phyloP scores from a whole-genome alignment of 2,329 filamentous ascomycete genomes.

The Fusarium nisikadoi region DNA sequence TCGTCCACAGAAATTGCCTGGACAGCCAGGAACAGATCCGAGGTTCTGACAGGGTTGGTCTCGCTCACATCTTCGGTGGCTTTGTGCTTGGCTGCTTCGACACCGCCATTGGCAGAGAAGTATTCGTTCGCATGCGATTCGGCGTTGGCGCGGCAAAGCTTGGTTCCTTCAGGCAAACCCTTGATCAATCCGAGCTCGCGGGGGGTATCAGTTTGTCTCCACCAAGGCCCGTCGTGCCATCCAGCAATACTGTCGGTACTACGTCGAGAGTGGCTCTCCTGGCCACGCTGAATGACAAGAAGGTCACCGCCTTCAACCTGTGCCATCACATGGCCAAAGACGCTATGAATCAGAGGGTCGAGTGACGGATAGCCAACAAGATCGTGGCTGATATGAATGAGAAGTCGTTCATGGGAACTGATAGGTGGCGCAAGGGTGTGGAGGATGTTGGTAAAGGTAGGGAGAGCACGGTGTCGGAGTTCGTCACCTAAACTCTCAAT shows the following conservation, averaged over 20 bases:
- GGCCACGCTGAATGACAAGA: constrained; percentile 91
- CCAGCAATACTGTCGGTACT: constrained; percentile 70
- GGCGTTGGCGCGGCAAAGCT: constrained; percentile 88
- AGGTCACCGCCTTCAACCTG: constrained; percentile 98
- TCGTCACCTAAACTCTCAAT: constrained; percentile 75
- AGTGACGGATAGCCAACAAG: constrained; percentile 93
- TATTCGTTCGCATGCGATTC: constrained; percentile 90
- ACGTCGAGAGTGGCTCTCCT: constrained; percentile 78
- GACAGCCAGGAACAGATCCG: constrained; percentile 94
- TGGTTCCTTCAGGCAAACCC: constrained; percentile 86
- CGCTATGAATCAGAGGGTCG: constrained; percentile 89
- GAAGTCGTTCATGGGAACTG: constrained; percentile 93
- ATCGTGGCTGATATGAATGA: constrained; percentile 98
- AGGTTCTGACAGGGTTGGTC: constrained; percentile 88
- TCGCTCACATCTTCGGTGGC: constrained; percentile 84
- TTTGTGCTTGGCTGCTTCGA: constrained; percentile 82
- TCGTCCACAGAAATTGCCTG: constrained; percentile 80
- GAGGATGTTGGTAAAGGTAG: constrained; percentile 93
- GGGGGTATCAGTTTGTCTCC: constrained; percentile 76
- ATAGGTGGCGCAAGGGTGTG: constrained; percentile 97
- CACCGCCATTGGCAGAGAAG: constrained; percentile 79
- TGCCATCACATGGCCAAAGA: constrained; percentile 97
- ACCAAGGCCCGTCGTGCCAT: constrained; percentile 98
- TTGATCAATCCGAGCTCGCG: constrained; percentile 84
- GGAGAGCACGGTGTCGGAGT: constrained; percentile 84